phyloP scores from a whole-genome alignment of 2,329 filamentous ascomycete genomes.

The Laburnicola sp. region DNA sequence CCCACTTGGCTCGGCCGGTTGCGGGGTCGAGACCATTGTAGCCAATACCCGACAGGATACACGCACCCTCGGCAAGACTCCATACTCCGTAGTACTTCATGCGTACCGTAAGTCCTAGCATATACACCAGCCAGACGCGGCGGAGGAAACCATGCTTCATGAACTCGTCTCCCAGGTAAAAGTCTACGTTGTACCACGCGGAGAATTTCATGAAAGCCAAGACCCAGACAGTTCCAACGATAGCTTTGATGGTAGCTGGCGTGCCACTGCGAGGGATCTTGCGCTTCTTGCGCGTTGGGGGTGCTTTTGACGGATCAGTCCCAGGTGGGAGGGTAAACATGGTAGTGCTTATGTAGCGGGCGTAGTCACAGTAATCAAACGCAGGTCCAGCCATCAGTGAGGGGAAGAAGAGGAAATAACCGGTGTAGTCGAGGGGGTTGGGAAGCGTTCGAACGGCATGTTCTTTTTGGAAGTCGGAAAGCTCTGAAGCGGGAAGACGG shows the following conservation, averaged over 20 bases:
- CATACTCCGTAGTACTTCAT: constrained; percentile 98
- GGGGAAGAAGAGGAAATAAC: constrained; percentile 94
- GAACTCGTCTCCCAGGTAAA: constrained; percentile 68
- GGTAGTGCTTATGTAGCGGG: constrained; percentile 85
- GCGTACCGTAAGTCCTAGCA: constrained; percentile 78
- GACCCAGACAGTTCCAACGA: constrained; percentile 77
- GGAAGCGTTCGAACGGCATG: constrained; percentile 77
- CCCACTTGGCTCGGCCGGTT: constrained; percentile 85
- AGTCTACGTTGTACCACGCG: constrained; percentile 64
- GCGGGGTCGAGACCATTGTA: constrained; percentile 89
- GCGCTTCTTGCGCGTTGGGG: constrained; percentile 83
- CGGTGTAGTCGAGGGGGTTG: constrained; percentile 75
- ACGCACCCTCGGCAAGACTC: constrained; percentile 89
- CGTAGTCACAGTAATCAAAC: constrained; percentile 94
- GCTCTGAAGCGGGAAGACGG: constrained; percentile 71
- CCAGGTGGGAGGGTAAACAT: constrained; percentile 88
- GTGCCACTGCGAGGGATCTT: constrained; percentile 89
- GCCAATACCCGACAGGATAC: constrained; percentile 88
- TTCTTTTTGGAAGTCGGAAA: constrained; percentile 86
- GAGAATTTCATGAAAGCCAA: constrained; percentile 74
- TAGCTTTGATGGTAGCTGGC: constrained; percentile 77
- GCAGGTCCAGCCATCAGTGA: constrained; percentile 85
- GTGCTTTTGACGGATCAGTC: constrained; percentile 81
- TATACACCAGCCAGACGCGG: constrained; percentile 78
- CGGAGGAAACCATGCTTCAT: constrained; percentile 68